Percentiles rank a stretch among this genome's conserved stretches.
Conservation (phyloP, 192 early-diverging fungal species). For the Radiomyces spectabilis region DNA sequence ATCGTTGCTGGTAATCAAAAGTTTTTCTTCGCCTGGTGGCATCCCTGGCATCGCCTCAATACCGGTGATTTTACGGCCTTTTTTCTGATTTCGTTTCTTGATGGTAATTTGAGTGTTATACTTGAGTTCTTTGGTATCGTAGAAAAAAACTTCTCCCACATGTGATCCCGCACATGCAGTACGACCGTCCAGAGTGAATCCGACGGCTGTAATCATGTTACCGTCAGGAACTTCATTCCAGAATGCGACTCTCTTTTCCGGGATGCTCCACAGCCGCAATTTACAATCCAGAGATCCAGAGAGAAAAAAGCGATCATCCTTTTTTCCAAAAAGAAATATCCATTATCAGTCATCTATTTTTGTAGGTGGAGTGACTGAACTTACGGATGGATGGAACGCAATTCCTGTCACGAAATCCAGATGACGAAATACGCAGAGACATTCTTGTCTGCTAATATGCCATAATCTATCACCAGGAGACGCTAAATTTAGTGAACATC, state of each 20-base stretch:
- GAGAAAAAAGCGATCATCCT: constrained; percentile 75
- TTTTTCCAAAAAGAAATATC: neutral
- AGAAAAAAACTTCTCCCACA: constrained; percentile 76
- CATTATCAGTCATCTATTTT: neutral
- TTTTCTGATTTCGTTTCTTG: constrained; percentile 50
- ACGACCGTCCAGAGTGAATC: constrained; percentile 65
- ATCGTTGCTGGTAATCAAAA: constrained; percentile 76
- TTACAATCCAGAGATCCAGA: constrained; percentile 75
- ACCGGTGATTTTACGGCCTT: constrained; percentile 75
- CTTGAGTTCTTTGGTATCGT: constrained; percentile 66
- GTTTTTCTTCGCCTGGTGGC: constrained; percentile 48
- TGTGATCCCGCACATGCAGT: constrained; percentile 70
- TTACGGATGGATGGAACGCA: constrained; percentile 65
- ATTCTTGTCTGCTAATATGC: constrained; percentile 66
- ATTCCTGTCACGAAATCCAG: constrained; percentile 72
- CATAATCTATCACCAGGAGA: constrained; percentile 53
- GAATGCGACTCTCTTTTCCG: constrained; percentile 62
- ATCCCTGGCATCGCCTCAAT: constrained; percentile 60
- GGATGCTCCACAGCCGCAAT: constrained; percentile 77
- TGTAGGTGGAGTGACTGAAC: no score
- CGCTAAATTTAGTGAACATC: no score
- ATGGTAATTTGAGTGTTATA: constrained; percentile 83
- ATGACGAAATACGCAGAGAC: constrained; percentile 75
- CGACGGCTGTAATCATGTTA: constrained; percentile 72
- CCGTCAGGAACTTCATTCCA: constrained; percentile 70